phyloP scores from a whole-genome alignment of 371 early-diverging fungal genomes.

The Syncephalastrum sp. region DNA sequence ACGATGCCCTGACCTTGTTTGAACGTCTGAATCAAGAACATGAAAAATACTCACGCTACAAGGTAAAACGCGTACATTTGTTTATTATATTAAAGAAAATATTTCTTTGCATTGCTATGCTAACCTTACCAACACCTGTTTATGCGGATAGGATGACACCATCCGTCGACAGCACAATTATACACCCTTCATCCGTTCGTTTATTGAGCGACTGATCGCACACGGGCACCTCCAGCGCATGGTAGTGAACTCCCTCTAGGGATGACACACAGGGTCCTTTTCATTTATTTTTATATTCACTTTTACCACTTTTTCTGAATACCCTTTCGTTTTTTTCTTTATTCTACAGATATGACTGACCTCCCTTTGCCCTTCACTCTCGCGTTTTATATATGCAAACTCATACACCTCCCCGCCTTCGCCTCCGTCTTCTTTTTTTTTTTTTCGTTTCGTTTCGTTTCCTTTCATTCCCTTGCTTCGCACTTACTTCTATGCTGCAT shows the following conservation, averaged over 20 bases:
- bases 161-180: conserved; percentile 26
- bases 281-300: background rate
- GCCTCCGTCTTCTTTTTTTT: too few species aligned
- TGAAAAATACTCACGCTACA: conserved; percentile 19
- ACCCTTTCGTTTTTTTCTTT: conserved; percentile 4
- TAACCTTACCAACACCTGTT: background rate
- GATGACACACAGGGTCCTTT: background rate
- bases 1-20: conserved; percentile 18
- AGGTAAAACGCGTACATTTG: conserved; percentile 12
- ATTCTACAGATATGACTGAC: background rate
- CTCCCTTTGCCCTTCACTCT: background rate
- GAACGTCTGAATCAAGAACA: conserved; percentile 20
- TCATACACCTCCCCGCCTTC: background rate
- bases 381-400: conserved; percentile 2
- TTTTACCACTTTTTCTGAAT: background rate
- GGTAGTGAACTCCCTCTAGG: conserved; percentile 9
- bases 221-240: conserved; percentile 22
- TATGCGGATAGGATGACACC: conserved; percentile 14
- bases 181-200: conserved; percentile 25
- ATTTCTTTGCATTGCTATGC: background rate
- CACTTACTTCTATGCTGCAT: background rate
- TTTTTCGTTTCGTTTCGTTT: too few species aligned
- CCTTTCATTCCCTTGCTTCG: background rate
- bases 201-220: conserved; percentile 14
- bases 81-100: background rate